These are phyloP conservation scores for Phylloporus scabripes DNA, from an alignment of 768 basidiomycete species.

Conservation along the genomic window DNA sequence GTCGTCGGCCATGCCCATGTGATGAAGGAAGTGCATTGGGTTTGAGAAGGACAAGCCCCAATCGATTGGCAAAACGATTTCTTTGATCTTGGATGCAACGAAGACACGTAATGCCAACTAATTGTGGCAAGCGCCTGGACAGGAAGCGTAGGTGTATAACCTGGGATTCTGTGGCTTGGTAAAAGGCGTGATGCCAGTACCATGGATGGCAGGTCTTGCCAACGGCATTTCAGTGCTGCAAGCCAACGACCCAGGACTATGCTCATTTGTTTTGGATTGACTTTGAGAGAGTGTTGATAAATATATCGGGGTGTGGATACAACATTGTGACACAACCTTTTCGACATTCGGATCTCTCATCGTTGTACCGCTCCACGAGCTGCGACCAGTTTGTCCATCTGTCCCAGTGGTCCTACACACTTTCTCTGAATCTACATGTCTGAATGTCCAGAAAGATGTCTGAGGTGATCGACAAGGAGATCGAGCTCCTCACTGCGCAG, in stretches of 20 bases:
- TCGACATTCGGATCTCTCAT: neutral
- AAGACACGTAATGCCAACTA: too few relatives aligned
- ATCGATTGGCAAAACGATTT: constrained; percentile 44
- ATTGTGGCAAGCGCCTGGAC: too few relatives aligned
- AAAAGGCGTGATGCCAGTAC: too few relatives aligned
- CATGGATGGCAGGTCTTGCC: too few relatives aligned
- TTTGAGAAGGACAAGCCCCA: constrained; percentile 87
- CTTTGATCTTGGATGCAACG: too few relatives aligned
- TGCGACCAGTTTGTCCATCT: neutral
- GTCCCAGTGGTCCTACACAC: neutral
- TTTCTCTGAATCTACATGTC: neutral
- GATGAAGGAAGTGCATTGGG: constrained; percentile 70
- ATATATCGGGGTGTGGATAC: neutral
- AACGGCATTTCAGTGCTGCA: too few relatives aligned
- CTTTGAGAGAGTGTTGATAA: too few relatives aligned
- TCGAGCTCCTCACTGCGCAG: constrained; percentile 34
- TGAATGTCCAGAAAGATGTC: constrained; percentile 19
- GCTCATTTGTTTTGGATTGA: too few relatives aligned
- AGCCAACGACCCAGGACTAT: too few relatives aligned
- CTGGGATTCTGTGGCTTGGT: too few relatives aligned
- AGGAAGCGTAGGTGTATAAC: too few relatives aligned
- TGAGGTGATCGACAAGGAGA: constrained; percentile 33
- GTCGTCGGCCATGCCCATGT: constrained; percentile 90
- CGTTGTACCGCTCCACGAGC: neutral
- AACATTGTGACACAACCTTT: neutral